These are phyloP conservation scores for Metschnikowia corniflorae DNA, from an alignment of 805 yeast genomes.

Conservation along the genomic window DNA sequence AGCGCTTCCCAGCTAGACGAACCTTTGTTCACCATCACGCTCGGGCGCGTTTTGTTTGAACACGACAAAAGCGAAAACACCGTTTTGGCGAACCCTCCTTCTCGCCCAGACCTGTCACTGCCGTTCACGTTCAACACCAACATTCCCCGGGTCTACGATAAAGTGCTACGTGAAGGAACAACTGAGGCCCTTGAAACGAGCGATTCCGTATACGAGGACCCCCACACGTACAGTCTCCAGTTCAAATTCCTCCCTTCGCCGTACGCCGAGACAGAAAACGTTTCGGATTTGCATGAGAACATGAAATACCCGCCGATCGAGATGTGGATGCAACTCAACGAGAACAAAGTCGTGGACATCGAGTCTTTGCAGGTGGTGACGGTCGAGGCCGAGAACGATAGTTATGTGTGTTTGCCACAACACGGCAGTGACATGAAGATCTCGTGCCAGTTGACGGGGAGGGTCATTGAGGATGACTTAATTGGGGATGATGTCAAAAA, in stretches of 20 bases:
- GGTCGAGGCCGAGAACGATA: constrained; percentile 43
- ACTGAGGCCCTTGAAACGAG: constrained; percentile 9
- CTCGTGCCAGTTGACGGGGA: constrained; percentile 36
- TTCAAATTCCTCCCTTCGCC: constrained; percentile 47
- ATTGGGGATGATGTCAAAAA: neutral
- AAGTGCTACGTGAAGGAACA: constrained; percentile 29
- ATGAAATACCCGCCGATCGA: constrained; percentile 51
- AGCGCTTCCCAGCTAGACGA: constrained; percentile 15
- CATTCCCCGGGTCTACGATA: constrained; percentile 31
- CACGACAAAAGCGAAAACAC: constrained; percentile 4
- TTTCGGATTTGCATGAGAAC: constrained; percentile 14
- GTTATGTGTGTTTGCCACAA: constrained; percentile 42
- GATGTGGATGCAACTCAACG: constrained; percentile 48
- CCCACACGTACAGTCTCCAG: constrained; percentile 37
- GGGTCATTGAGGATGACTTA: constrained; percentile 18
- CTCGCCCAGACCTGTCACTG: neutral
- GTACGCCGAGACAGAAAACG: constrained; percentile 15
- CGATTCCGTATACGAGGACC: constrained; percentile 17
- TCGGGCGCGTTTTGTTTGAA: constrained; percentile 38
- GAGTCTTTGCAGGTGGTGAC: constrained; percentile 41
- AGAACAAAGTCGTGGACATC: constrained; percentile 33
- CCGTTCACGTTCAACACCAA: constrained; percentile 31
- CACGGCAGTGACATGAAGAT: constrained; percentile 43
- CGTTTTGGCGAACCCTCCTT: constrained; percentile 3
- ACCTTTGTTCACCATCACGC: constrained; percentile 34